A percentile compares a stretch with the other conserved stretches of the same genome.
Conservation (phyloP, 805 yeast species). For the Candida patagonica region DNA sequence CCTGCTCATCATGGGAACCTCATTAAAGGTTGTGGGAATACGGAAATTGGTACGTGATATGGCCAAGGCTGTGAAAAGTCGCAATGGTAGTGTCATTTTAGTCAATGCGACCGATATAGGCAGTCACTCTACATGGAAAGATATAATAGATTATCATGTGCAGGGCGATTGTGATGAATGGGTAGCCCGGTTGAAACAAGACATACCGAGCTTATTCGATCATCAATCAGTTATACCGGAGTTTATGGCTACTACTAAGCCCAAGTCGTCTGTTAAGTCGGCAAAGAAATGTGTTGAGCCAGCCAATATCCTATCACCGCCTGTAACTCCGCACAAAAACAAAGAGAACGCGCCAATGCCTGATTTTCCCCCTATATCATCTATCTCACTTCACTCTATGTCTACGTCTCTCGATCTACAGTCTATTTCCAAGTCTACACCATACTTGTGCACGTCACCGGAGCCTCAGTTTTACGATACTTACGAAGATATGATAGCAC, state of each 20-base stretch:
- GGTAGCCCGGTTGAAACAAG: constrained; percentile 31
- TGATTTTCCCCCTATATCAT: too few species aligned
- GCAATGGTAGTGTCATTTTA: constrained; percentile 68
- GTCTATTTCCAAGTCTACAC: too few species aligned
- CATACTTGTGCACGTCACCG: too few species aligned
- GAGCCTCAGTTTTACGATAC: too few species aligned
- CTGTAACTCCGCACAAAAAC: background rate
- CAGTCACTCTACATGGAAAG: constrained; percentile 52
- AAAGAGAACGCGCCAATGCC: too few species aligned
- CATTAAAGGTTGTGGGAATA: constrained; percentile 85
- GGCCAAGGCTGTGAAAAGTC: constrained; percentile 63
- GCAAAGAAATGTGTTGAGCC: background rate
- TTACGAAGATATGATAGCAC: background rate
- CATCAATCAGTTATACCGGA: constrained; percentile 5
- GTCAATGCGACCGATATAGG: constrained; percentile 57
- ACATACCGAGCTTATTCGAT: constrained; percentile 10
- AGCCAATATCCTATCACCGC: constrained; percentile 1
- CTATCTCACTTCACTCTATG: background rate
- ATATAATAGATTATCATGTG: constrained; percentile 69
- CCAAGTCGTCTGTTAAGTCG: background rate
- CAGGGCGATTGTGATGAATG: constrained; percentile 76
- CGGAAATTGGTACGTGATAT: constrained; percentile 61
- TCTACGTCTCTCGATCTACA: background rate
- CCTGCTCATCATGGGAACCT: constrained; percentile 85
- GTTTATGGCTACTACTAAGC: background rate